Percentiles rank a stretch among this genome's conserved stretches.
phyloP scores from a whole-genome alignment of 257 asterid species.

The Petrea volubilis region DNA sequence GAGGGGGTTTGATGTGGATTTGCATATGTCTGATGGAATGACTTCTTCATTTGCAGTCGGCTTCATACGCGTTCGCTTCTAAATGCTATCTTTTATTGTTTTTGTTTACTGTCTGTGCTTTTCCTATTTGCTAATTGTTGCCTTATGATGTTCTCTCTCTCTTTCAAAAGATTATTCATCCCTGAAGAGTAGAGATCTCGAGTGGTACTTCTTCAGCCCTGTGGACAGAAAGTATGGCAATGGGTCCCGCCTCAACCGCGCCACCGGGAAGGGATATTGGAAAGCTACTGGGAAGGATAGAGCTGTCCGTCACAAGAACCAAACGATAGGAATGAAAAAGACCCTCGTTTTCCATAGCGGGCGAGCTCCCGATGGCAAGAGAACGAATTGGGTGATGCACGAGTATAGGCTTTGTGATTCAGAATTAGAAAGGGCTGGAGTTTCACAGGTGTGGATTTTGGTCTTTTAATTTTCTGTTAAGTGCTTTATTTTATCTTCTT shows the following conservation, averaged over 20 bases:
- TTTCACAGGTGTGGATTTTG: constrained; percentile 58
- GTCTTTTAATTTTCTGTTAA: not conserved
- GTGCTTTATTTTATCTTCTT: constrained; percentile 1
- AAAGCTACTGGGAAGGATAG: constrained; percentile 97
- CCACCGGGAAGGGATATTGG: constrained; percentile 95
- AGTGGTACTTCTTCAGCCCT: constrained; percentile 95
- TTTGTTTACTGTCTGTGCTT: not conserved
- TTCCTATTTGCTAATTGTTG: constrained; percentile 6
- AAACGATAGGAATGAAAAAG: constrained; percentile 86
- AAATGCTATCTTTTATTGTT: not conserved
- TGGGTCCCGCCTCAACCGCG: constrained; percentile 92
- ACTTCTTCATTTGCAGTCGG: not conserved
- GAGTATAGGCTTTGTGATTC: constrained; percentile 86
- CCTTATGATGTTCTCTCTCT: not conserved
- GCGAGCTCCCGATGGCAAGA: constrained; percentile 93
- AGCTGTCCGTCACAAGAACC: constrained; percentile 61
- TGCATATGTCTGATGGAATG: not conserved
- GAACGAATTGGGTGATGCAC: constrained; percentile 98
- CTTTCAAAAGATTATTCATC: constrained; percentile 55
- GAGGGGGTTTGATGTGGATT: not conserved
- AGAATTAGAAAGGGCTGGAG: constrained; percentile 75
- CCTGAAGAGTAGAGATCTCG: constrained; percentile 77
- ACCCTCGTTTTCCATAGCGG: constrained; percentile 90
- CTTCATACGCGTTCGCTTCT: not conserved
- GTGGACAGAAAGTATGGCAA: constrained; percentile 89